Evolutionary conservation across 495 filamentous ascomycete genomes (phyloP), one percentile per base, ranked within the genome.

Genomic region (Chaetomium tenue): DNA sequence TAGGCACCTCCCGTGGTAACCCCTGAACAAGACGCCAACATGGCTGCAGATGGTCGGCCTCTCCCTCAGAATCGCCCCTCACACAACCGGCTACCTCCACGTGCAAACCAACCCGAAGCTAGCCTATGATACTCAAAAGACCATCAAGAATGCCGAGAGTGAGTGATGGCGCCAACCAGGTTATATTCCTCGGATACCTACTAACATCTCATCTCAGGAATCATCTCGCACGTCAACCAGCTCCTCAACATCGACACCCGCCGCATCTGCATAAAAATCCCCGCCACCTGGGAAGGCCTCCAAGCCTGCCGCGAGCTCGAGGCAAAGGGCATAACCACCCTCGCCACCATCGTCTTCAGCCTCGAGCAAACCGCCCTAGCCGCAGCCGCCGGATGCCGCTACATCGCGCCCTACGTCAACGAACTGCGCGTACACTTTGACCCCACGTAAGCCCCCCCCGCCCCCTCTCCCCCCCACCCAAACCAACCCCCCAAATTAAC

Each of bases 381-480:
- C 20, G 82, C 75, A 3, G 81, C 84, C 30, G 82, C 78, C 5
- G 81, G 81, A 23, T 88, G 85, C 64, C 78, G 78, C 0, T 88
- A 87, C 63, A 79, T 88, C 44, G 83, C 84, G 3, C 85, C 86
- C 3, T 89, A 87, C 56, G 82, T 89, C 55, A 86, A 89, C 58
- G 85, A 88, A 56, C 70, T 89, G 23, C 84, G 82, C 61, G 86
- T 86, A 5, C 85, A 88, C 57, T 82, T 89, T 61, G 80, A 84
- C 20, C 58, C 74, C 9, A 78, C 74, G 80, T 87, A 75, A 60
- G 78, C 0, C 74, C 8, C 40, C 1, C 4, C 26, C 25, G 20
- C 9, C 28, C 55, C n/a, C n/a, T 22, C 0, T 23, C n/a, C 46
- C 40, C 39, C 39, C 2, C 13, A 40, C 39, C 13, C 39, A 15